Conservation (phyloP, 257 asterid genomes). For the Avicennia marina region DNA sequence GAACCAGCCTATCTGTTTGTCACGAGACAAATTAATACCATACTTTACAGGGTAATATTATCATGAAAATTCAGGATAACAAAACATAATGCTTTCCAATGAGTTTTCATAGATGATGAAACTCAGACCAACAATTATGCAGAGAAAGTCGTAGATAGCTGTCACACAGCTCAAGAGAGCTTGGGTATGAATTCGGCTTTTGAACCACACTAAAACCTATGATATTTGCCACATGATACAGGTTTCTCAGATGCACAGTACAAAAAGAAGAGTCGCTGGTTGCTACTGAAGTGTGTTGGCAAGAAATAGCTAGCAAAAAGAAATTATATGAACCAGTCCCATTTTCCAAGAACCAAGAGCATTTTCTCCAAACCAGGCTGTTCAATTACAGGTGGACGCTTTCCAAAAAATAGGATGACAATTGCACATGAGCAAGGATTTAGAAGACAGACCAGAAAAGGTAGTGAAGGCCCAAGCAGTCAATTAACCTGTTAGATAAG, state of each 20-base stretch:
- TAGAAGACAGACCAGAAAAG: not conserved
- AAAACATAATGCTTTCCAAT: not conserved
- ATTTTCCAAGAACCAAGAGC: no score
- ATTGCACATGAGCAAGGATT: not conserved
- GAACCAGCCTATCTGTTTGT: slow-evolving; percentile 86
- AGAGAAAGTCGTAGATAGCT: not conserved
- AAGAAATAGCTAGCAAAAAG: no score
- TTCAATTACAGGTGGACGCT: not conserved
- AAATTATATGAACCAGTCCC: no score
- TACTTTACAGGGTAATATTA: slow-evolving; percentile 1
- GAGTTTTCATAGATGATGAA: slow-evolving; percentile 6
- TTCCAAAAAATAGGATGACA: not conserved
- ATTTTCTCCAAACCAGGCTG: no score
- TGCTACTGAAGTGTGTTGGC: no score
- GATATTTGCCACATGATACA: slow-evolving; percentile 5
- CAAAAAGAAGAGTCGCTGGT: no score
- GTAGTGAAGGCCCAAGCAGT: not conserved
- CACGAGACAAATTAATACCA: slow-evolving; percentile 17
- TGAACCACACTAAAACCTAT: slow-evolving; percentile 7
- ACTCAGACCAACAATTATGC: slow-evolving; percentile 9
- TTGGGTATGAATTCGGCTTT: not conserved
- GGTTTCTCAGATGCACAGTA: slow-evolving; percentile 5
- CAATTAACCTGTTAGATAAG: not conserved
- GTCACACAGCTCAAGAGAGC: not conserved
- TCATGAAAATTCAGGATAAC: not conserved